Evolutionary conservation across 73 alveolate genomes (phyloP).

Genomic region (Tetrahymena borealis): DNA sequence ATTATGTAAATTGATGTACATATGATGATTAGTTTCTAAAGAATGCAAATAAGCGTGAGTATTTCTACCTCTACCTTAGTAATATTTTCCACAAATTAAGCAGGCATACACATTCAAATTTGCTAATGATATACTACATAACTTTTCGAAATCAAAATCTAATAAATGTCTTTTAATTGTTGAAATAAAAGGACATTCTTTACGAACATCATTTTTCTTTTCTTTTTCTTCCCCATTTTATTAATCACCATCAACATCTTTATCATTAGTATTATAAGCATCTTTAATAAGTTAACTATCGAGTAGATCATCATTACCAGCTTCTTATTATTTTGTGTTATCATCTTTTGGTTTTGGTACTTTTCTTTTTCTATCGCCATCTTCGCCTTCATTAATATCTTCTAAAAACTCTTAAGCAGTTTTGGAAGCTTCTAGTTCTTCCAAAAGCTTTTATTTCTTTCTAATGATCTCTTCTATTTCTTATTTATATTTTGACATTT

Average conservation of each 20-base stretch:
- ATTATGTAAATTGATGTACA: conserved; percentile 81
- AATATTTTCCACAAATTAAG: conserved; percentile 93
- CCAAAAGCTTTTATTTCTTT: not conserved
- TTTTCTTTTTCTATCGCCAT: not conserved
- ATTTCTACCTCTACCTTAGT: conserved; percentile 83
- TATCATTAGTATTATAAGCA: not conserved
- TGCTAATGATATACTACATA: conserved; percentile 90
- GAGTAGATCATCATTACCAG: not conserved
- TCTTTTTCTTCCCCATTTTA: not conserved
- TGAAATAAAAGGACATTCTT: conserved; percentile 24
- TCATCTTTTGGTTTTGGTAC: not conserved
- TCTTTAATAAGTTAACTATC: not conserved
- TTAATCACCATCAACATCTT: not conserved
- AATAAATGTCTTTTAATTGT: conserved; percentile 62
- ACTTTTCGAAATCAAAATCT: conserved; percentile 95
- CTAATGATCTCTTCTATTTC: not conserved
- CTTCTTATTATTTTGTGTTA: not conserved
- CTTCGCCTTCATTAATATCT: not conserved
- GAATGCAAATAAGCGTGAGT: conserved; percentile 91
- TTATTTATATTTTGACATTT: not conserved
- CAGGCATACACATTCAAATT: conserved; percentile 89
- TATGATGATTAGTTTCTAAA: conserved; percentile 84
- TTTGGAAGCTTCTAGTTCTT: not conserved
- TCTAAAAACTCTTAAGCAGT: not conserved
- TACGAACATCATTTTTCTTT: not conserved